Evolutionary conservation across 495 filamentous ascomycete genomes (phyloP).

Genomic region (Articulospora tetracladia): DNA sequence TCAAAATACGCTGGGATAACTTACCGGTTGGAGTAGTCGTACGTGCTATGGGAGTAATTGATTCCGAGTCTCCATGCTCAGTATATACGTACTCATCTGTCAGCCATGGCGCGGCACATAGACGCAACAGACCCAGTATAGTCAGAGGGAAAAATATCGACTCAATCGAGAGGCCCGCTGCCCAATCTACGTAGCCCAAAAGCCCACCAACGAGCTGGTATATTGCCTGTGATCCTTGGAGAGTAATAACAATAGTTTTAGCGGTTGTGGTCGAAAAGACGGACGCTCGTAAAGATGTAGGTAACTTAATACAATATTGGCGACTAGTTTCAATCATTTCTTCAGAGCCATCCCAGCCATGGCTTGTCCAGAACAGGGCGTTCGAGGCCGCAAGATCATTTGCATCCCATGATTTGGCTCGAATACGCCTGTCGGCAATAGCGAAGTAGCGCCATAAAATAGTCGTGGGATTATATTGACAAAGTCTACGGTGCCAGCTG

Average conservation of each 20-base stretch:
- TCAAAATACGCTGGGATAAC: neutral
- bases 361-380: conserved; percentile 29
- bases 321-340: conserved; percentile 23
- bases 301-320: conserved; percentile 14
- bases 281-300: conserved; percentile 1
- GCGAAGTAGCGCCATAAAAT: conserved; percentile 34
- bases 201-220: neutral
- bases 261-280: conserved; percentile 1
- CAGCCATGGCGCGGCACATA: conserved; percentile 10
- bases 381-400: conserved; percentile 27
- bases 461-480: conserved; percentile 31
- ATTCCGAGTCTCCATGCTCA: neutral
- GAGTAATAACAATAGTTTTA: conserved; percentile 3
- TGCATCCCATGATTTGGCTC: conserved; percentile 24
- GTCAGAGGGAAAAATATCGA: conserved; percentile 14
- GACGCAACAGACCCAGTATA: conserved; percentile 9
- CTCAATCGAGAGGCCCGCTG: conserved; percentile 11
- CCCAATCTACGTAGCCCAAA: neutral
- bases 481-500: conserved; percentile 21
- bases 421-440: conserved; percentile 28
- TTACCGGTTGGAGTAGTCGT: neutral
- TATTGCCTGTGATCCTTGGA: conserved; percentile 5
- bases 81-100: conserved; percentile 10
- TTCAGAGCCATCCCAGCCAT: conserved; percentile 31
- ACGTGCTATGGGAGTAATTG: neutral